Evolutionary conservation across 129 eudicot genomes (phyloP).

Genomic region (Flaveria bidentis): DNA sequence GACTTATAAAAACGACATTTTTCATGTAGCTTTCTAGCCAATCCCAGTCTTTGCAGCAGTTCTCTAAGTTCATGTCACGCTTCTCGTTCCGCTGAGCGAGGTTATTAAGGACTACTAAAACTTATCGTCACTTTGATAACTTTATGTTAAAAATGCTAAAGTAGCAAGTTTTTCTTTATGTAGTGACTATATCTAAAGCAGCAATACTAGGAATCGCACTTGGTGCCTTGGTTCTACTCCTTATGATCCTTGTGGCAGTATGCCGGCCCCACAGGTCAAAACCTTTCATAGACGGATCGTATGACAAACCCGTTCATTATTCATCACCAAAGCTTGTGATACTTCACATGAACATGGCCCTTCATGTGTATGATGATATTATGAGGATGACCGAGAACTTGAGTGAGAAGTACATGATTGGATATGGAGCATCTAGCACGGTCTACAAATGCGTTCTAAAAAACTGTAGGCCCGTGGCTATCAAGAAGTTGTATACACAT

Average conservation of each 20-base stretch:
- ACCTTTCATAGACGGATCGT: constrained; percentile 60
- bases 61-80: constrained; percentile 66
- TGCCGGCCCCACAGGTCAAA: constrained; percentile 70
- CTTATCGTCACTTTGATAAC: background rate
- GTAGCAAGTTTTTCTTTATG: background rate
- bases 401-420: constrained; percentile 86
- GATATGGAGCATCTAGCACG: constrained; percentile 95
- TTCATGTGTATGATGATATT: constrained; percentile 95
- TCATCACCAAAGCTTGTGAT: constrained; percentile 93
- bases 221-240: constrained; percentile 81
- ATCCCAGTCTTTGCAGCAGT: constrained; percentile 83
- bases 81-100: constrained; percentile 62
- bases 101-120: constrained; percentile 33
- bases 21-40: constrained; percentile 63
- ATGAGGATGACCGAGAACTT: constrained; percentile 98
- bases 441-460: constrained; percentile 96
- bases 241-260: constrained; percentile 85
- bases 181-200: constrained; percentile 78
- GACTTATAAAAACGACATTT: constrained; percentile 6
- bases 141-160: background rate
- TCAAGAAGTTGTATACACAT: constrained; percentile 83
- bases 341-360: constrained; percentile 98
- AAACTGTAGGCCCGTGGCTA: constrained; percentile 89
- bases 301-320: constrained; percentile 83
- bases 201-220: constrained; percentile 92